Evolutionary conservation across 2,329 filamentous ascomycete species (phyloP), one percentile per base, ranked within the genome.

Genomic region (Aspergillus ruber): DNA sequence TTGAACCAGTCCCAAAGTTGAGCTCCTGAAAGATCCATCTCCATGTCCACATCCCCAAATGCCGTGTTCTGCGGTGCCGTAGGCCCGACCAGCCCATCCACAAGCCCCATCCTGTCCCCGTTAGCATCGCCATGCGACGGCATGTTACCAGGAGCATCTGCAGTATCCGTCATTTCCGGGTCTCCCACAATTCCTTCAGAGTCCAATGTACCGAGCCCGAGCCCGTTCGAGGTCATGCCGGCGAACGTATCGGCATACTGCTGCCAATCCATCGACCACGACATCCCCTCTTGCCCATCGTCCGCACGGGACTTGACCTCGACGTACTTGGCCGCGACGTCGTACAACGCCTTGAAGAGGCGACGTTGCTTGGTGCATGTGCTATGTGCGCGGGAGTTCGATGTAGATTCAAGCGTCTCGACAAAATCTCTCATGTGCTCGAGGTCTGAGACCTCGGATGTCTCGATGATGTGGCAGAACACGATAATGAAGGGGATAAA

Each of bases 401-500:
- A 18, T 17, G 35, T 17, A 8, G 44, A 46, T 12, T 50, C 36
- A 6, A 53, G 42, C 10, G 23, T 38, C 9, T 51, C 49, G 35
- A 55, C 48, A 25, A 55, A 25, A 5, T 40, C 25, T 23, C 40
- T 38, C 33, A 55, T 43, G 38, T 25, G 42, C 13, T 35, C 41
- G 12, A 56, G 46, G 29, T 56, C 51, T 5, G 46, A 47, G 5
- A 36, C 13, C 7, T 52, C 44, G 25, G 49, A 49, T 2, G 50
- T 52, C 29, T 54, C 49, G 12, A 56, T 43, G 9, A 46, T 48
- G 36, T 52, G 42, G 46, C 51, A 56, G 46, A 56, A 49, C 2
- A 54, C 44, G 23, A 56, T 33, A 8, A 52, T 52, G 35, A 50
- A 54, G 8, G 53, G 53, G 4, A 51, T 49, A 9, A 56, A 56